phyloP scores from a whole-genome alignment of 2,329 filamentous ascomycete species.

The Aspergillus sp. region DNA sequence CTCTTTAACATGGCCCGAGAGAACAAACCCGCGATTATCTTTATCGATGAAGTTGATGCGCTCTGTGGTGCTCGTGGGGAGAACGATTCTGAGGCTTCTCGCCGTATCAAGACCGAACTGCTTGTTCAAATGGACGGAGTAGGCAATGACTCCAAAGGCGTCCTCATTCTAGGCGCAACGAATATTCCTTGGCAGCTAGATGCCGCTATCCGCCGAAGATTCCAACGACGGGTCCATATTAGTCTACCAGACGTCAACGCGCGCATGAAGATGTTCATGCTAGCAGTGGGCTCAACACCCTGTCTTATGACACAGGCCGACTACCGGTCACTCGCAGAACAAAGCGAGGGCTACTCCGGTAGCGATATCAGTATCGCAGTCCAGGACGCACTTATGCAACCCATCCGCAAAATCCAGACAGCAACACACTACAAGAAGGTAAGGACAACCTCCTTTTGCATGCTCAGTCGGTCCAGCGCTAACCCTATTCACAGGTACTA shows the following conservation, averaged over 20 bases:
- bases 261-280: constrained; percentile 91
- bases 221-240: constrained; percentile 95
- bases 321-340: constrained; percentile 73
- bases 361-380: constrained; percentile 96
- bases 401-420: constrained; percentile 92
- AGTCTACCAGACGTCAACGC: constrained; percentile 84
- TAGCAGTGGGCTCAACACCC: constrained; percentile 89
- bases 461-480: not conserved
- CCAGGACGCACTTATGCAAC: constrained; percentile 96
- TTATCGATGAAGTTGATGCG: constrained; percentile 97
- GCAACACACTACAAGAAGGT: constrained; percentile 98
- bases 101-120: constrained; percentile 97
- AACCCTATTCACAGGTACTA: constrained; percentile 61
- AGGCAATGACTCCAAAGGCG: constrained; percentile 89
- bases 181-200: constrained; percentile 99
- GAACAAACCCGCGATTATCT: constrained; percentile 97
- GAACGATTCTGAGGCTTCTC: constrained; percentile 94
- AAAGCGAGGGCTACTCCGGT: constrained; percentile 92
- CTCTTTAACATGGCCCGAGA: constrained; percentile 97
- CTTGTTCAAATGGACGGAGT: constrained; percentile 99
- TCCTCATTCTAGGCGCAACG: constrained; percentile 91
- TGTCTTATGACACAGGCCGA: constrained; percentile 78
- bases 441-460: constrained; percentile 18
- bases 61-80: constrained; percentile 90
- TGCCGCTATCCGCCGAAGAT: constrained; percentile 89